Percentiles rank a stretch among this genome's conserved stretches.
phyloP scores from a whole-genome alignment of 495 filamentous ascomycete species.

The Pyrenula aspistea region DNA sequence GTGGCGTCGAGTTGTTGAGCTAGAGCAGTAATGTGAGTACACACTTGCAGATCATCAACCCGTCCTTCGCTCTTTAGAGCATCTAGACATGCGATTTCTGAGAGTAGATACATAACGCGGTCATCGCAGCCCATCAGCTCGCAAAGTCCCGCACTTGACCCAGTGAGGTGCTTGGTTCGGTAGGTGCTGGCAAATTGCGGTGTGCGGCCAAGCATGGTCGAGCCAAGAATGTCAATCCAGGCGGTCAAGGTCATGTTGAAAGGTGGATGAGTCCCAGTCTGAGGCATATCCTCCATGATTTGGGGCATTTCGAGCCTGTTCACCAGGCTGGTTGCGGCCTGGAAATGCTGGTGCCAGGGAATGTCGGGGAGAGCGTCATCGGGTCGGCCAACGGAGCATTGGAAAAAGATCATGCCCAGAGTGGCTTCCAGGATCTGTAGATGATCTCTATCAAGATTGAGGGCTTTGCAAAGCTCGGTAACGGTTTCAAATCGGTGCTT shows the following conservation, averaged over 20 bases:
- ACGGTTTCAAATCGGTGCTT: conserved; percentile 85
- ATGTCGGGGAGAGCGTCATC: conserved; percentile 87
- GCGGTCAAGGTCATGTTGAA: conserved; percentile 93
- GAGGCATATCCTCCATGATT: conserved; percentile 39
- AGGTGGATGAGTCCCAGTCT: conserved; percentile 51
- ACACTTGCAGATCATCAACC: conserved; percentile 66
- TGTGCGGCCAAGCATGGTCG: conserved; percentile 78
- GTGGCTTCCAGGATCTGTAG: conserved; percentile 86
- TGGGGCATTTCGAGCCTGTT: conserved; percentile 70
- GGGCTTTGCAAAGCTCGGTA: conserved; percentile 70
- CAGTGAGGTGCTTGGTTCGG: conserved; percentile 72
- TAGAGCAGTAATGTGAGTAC: conserved; percentile 70
- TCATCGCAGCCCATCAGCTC: conserved; percentile 99
- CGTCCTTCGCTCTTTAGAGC: conserved; percentile 71
- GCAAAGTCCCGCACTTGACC: conserved; percentile 60
- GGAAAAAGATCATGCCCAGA: conserved; percentile 95
- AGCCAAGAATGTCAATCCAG: conserved; percentile 95
- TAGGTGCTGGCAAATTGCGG: conserved; percentile 87
- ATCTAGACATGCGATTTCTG: conserved; percentile 91
- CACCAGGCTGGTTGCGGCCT: conserved; percentile 73
- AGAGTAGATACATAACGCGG: conserved; percentile 94
- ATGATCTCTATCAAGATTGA: conserved; percentile 70
- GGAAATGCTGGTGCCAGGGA: conserved; percentile 94
- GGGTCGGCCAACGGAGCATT: conserved; percentile 77
- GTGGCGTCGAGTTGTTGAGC: conserved; percentile 74